phyloP scores from a whole-genome alignment of 1,139 yeast species.

The Candida pseudoviswanathii region DNA sequence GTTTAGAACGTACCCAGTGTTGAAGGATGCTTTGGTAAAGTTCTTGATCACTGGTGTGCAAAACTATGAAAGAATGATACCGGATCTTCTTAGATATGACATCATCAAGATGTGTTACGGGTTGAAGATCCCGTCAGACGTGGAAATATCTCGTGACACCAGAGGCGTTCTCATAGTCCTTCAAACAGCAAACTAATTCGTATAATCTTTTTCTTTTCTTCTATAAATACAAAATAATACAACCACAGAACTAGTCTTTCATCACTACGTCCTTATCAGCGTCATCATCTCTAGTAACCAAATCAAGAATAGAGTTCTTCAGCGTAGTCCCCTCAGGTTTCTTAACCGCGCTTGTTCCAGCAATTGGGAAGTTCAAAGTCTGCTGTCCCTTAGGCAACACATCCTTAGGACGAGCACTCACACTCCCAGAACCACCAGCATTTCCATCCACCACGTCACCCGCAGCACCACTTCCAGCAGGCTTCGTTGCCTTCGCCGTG shows the following conservation, averaged over 20 bases:
- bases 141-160: conserved; percentile 27
- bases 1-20: conserved; percentile 12
- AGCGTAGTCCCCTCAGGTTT: conserved; percentile 19
- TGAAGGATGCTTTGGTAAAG: conserved; percentile 14
- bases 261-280: conserved; percentile 21
- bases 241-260: conserved; percentile 15
- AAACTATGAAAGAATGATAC: conserved; percentile 32
- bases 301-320: conserved; percentile 40
- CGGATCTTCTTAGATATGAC: conserved; percentile 34
- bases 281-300: conserved; percentile 26
- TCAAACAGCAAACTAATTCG: conserved; percentile 14
- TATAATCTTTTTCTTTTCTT: background rate
- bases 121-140: conserved; percentile 27
- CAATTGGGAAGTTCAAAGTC: conserved; percentile 27
- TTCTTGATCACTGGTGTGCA: conserved; percentile 35
- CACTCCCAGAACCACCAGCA: background rate
- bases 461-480: conserved; percentile 9
- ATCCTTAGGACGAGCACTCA: conserved; percentile 10
- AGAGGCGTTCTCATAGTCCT: conserved; percentile 35
- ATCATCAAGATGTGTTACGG: conserved; percentile 29
- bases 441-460: conserved; percentile 10
- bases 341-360: conserved; percentile 12
- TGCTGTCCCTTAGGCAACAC: conserved; percentile 42
- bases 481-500: conserved; percentile 3
- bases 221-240: background rate